Evolutionary conservation across 306 rosid genomes (phyloP), one percentile per base, ranked within the genome.

Genomic region (Lablab purpureus): DNA sequence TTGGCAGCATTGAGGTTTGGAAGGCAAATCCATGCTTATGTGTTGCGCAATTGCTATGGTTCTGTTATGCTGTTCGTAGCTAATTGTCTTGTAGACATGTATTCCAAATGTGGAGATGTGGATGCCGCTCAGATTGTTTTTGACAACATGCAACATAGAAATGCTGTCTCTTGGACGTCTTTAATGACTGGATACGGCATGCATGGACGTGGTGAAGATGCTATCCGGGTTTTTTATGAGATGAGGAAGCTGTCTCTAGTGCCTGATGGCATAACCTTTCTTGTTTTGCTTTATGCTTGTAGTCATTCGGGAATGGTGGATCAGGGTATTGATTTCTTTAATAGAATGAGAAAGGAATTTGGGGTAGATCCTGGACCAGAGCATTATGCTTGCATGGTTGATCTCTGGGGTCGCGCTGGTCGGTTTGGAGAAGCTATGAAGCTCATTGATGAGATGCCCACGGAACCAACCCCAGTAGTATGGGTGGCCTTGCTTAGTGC

Each of bases 311-410:
- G 98, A 84, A 85, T 91, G 92, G 78, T 83, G 50, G 96, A 91
- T 71, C 84, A 79, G 73, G 98, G 97, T 71, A 74, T 88, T 56
- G 14, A 76, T 70, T 87, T 90, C 82, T 94, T 94, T 54, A 67
- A 90, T 72, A 77, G 80, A 83, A 90, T 91, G 94, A 84, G 58
- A 66, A 75, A 83, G 45, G 82, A 87, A 49, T 90, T 83, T 73
- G 92, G 92, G 54, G 84, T 94, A 65, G 72, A 74, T 76, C 98
- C 97, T 34, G 88, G 86, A 67, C 88, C 82, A 10, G 96, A 94
- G 80, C 98, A 94, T 80, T 91, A 90, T 80, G 96, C 96, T 68
- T 94, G 97, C 80, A 87, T 91, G 92, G 94, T 90, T 80, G 98
- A 91, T 87, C 96, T 91, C 66, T 83, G 87, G 70, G 98, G 98